Base-by-base conservation (phyloP, 2,329 filamentous ascomycete species). In the Phialocephala sp. region DNA sequence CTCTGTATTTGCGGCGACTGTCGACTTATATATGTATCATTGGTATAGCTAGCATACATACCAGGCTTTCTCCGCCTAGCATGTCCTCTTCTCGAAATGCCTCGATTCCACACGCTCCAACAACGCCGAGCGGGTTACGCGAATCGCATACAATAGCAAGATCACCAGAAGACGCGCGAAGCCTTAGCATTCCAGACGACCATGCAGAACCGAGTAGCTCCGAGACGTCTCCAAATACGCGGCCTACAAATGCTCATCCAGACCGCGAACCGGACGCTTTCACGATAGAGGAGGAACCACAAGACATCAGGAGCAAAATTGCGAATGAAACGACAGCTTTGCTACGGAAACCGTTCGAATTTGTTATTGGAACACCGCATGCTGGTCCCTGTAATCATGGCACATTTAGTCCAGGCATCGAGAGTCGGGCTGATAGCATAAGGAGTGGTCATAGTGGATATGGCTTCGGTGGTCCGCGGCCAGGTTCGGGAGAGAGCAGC, bases 391-490 rank as follows among this genome's bases (percentile, higher is more conserved):
- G 89, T 80, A 84, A 85, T 72, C 90, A 95, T 79, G 92, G 91
- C 72, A 91, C 91, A 18, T 92, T 94, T 74, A 93, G 91, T 52
- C 89, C 91, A 1, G 81, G 87, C 43, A 84, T 90, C 0, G 80
- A 79, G 55, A 73, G 62, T 63, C 72, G 73, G 27, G 64, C 74
- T 20, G 68, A 66, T 11, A 76, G 75, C 60, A 61, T 72, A 47
- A 65, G 60, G 63, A 75, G 71, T 59, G 69, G 63, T 9, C 43
- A 67, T 20, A 72, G 68, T 55, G 69, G 68, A 11, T 68, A 66
- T 60, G 68, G 72, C 5, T 71, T 70, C 47, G 69, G 68, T 9
- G 71, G 72, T 55, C 65, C 69, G 35, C 57, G 62, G 24, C 35
- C 52, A 8, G 50, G 65, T 5, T 59, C 62, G 58, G 66, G 56